Evolutionary conservation across 208 protist species (phyloP).

Genomic region (Leptomonas pyrrhocoris): DNA sequence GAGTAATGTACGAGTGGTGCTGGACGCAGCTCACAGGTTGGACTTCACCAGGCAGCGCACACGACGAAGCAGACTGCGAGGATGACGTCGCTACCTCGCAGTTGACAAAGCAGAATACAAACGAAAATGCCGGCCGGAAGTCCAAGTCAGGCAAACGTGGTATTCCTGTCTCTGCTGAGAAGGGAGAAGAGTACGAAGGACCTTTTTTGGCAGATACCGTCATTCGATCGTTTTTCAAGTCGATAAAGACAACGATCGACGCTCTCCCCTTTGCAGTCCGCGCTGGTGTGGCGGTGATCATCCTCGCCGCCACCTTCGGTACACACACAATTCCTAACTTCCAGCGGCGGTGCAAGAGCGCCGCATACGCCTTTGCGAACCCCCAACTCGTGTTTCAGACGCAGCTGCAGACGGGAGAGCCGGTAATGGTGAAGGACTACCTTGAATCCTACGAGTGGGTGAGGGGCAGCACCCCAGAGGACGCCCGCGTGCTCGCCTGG

Average conservation of each 20-base stretch:
- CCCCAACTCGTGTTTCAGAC: constrained; percentile 39
- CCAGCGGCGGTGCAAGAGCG: neutral
- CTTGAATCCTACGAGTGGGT: constrained; percentile 97
- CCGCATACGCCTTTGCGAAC: constrained; percentile 7
- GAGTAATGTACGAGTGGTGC: constrained; percentile 20
- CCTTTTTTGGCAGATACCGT: no score
- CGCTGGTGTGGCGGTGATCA: neutral
- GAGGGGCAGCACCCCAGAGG: constrained; percentile 90
- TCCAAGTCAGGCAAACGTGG: no score
- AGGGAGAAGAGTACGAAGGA: no score
- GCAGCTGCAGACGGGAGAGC: neutral
- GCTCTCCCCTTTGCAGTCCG: neutral
- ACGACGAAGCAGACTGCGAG: neutral
- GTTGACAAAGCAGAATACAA: no score
- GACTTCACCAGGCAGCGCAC: neutral
- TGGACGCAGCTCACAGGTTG: neutral
- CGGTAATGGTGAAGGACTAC: constrained; percentile 96
- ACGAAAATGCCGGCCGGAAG: no score
- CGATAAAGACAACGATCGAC: neutral
- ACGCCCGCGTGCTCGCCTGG: constrained; percentile 97
- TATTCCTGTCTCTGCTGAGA: no score
- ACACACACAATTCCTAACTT: no score
- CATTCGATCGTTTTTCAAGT: no score
- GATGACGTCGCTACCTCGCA: neutral
- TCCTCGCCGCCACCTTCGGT: neutral